These are phyloP conservation scores for Davidsoniella neocaledoniae DNA, from an alignment of 2,329 filamentous ascomycete species.

Conservation along the genomic window DNA sequence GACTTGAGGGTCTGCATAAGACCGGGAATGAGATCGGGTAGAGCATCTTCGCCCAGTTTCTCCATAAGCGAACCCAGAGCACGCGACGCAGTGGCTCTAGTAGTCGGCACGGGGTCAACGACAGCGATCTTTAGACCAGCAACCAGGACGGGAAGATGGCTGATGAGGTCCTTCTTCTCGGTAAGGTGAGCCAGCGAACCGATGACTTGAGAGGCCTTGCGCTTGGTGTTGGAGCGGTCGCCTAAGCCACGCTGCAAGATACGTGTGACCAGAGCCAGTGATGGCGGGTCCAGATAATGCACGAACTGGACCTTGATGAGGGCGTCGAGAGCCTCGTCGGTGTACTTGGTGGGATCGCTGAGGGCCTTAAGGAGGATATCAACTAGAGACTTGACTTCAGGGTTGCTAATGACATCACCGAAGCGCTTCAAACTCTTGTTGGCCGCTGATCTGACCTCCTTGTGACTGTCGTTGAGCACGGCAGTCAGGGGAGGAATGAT, in stretches of 20 bases:
- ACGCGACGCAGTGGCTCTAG: conserved; percentile 87
- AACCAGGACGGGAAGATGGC: conserved; percentile 82
- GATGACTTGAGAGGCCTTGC: conserved; percentile 94
- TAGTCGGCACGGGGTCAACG: conserved; percentile 91
- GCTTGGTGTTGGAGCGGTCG: conserved; percentile 86
- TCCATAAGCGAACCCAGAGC: conserved; percentile 93
- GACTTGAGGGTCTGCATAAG: conserved; percentile 97
- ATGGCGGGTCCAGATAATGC: conserved; percentile 95
- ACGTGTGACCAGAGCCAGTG: conserved; percentile 81
- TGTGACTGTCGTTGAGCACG: conserved; percentile 93
- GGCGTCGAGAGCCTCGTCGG: conserved; percentile 80
- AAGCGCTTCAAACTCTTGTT: conserved; percentile 96
- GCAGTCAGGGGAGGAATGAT: conserved; percentile 92
- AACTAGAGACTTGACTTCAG: conserved; percentile 86
- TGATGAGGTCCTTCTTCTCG: conserved; percentile 81
- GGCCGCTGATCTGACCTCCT: conserved; percentile 80
- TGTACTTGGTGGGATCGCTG: conserved; percentile 94
- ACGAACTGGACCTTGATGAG: conserved; percentile 98
- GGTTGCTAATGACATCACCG: conserved; percentile 95
- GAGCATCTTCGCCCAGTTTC: conserved; percentile 89
- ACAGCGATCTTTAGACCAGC: conserved; percentile 76
- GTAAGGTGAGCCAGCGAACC: conserved; percentile 94
- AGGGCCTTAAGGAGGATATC: conserved; percentile 86
- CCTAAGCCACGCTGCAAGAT: conserved; percentile 85
- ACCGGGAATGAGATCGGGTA: conserved; percentile 92